phyloP scores from a whole-genome alignment of 305 asterid genomes.

The Fraxinus latifolia region DNA sequence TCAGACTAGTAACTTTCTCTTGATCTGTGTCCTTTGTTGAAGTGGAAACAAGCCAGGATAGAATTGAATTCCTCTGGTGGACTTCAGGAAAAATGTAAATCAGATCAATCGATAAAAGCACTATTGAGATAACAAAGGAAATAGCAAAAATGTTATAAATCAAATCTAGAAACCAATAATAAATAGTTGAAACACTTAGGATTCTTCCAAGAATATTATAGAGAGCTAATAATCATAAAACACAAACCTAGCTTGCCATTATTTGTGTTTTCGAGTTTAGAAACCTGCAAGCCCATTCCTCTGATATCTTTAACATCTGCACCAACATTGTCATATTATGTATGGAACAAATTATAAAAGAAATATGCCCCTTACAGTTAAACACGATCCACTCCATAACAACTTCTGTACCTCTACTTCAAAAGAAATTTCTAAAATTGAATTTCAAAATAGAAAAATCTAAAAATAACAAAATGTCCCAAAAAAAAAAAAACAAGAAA shows the following conservation, averaged over 20 bases:
- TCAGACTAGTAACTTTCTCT: conserved; percentile 23
- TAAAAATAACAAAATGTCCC: background rate
- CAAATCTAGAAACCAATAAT: conserved; percentile 14
- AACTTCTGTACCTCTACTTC: background rate
- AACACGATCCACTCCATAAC: background rate
- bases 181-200: background rate
- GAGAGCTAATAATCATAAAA: conserved; percentile 10
- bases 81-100: conserved; percentile 40
- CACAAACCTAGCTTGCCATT: conserved; percentile 58
- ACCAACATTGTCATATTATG: conserved; percentile 21
- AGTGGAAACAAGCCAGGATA: conserved; percentile 69
- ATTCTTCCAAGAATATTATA: conserved; percentile 13
- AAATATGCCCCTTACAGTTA: background rate
- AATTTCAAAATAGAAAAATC: background rate
- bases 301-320: conserved; percentile 82
- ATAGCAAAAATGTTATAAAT: background rate
- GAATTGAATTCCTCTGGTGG: conserved; percentile 61
- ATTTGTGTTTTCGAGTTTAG: conserved; percentile 78
- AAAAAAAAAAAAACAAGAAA: background rate
- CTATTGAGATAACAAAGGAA: conserved; percentile 10
- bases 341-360: background rate
- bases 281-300: conserved; percentile 96
- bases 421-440: background rate
- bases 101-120: conserved; percentile 17
- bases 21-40: conserved; percentile 40